Percentiles rank a stretch among this genome's conserved stretches.
Evolutionary conservation across 129 eudicot genomes (phyloP).

Genomic region (Dittrichia graveolens): DNA sequence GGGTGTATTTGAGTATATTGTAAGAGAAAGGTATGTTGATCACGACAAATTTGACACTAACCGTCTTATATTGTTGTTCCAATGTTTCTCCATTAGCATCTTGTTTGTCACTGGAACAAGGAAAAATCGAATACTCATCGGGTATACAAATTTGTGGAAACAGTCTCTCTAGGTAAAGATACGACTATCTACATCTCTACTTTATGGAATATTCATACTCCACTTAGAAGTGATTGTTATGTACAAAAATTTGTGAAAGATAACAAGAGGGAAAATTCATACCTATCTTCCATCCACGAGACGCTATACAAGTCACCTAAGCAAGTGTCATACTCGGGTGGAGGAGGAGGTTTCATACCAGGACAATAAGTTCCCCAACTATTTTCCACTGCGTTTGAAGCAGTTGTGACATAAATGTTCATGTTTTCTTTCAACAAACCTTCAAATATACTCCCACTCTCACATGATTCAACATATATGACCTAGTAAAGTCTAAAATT

Average conservation of each 20-base stretch:
- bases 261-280: background rate
- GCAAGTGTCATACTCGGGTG: conserved; percentile 75
- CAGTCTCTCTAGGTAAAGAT: too few relatives aligned
- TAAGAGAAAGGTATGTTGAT: too few relatives aligned
- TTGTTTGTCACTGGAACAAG: conserved; percentile 60
- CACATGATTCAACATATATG: conserved; percentile 83
- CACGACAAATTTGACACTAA: conserved; percentile 13
- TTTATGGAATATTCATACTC: too few relatives aligned
- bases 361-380: conserved; percentile 96
- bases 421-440: conserved; percentile 75
- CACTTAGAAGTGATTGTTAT: too few relatives aligned
- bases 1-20: too few relatives aligned
- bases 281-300: conserved; percentile 99
- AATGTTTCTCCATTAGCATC: conserved; percentile 64
- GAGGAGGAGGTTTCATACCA: conserved; percentile 73
- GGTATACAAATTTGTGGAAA: too few relatives aligned
- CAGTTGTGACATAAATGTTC: conserved; percentile 76
- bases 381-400: conserved; percentile 83
- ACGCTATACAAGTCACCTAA: conserved; percentile 89
- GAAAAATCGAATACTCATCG: background rate
- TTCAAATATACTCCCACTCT: conserved; percentile 91
- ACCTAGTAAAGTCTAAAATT: conserved; percentile 48
- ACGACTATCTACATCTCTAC: too few relatives aligned
- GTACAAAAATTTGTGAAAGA: background rate
- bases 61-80: conserved; percentile 65